phyloP scores from a whole-genome alignment of 2,329 filamentous ascomycete genomes.

The Alternaria atra region DNA sequence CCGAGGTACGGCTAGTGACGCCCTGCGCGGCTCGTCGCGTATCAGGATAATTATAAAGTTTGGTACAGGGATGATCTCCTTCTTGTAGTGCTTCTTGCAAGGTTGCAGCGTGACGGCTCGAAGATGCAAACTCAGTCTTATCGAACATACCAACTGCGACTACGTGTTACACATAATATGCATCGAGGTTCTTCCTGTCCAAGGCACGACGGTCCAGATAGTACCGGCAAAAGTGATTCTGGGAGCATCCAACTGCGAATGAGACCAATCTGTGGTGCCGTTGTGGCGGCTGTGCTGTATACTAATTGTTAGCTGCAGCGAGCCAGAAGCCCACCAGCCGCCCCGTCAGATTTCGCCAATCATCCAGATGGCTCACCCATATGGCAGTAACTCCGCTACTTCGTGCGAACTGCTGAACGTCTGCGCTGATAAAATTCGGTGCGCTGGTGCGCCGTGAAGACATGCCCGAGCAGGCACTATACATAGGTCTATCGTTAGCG shows the following conservation, averaged over 20 bases:
- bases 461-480: background rate
- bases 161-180: background rate
- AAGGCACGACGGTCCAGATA: background rate
- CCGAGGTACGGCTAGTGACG: background rate
- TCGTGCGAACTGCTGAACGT: background rate
- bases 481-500: conserved; percentile 4
- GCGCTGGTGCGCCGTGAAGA: background rate
- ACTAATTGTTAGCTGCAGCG: conserved; percentile 16
- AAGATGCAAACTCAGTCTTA: background rate
- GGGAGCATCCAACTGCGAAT: background rate
- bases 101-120: background rate
- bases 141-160: background rate
- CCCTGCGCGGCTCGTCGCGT: background rate
- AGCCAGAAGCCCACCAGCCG: conserved; percentile 2
- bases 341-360: background rate
- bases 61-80: background rate
- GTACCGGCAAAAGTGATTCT: background rate
- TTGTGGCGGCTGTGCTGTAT: background rate
- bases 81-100: background rate
- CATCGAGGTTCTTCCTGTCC: background rate
- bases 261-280: background rate
- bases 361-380: background rate
- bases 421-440: background rate
- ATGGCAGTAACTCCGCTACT: background rate
- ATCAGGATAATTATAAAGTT: background rate